Evolutionary conservation across 108 stramenopile genomes (phyloP), one percentile per base, ranked within the genome.

Genomic region (Nitzschia sp.): DNA sequence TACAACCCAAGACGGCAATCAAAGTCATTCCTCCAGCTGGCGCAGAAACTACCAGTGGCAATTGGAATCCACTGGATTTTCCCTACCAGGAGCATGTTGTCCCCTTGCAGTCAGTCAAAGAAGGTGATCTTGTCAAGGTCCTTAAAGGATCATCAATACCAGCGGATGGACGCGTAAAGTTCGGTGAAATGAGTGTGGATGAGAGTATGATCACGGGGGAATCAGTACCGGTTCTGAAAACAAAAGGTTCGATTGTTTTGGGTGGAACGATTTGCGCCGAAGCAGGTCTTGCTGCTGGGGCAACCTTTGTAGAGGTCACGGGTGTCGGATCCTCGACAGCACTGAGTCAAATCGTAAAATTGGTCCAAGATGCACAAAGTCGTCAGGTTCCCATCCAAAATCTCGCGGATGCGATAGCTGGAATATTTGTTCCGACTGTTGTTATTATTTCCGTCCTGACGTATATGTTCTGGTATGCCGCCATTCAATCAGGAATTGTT

Each of bases 281-380:
- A 35, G 51, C 70, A 28, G 68, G 76, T 24, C 63, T 56, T 28
- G 33, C 29, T 4, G 62, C 61, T 17, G 76, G 76, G 31, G 76
- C 76, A 26, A 27, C 65, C 33, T 77, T 94, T 45, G 76, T 97
- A 15, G 70, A 79, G 34, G 94, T 95, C 8, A 94, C 92, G 19
- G 90, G 92, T 9, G 84, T 86, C 30, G 96, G 91, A 5, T 53
- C 68, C 1, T 77, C 82, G 46, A 90, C 94, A 31, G 88, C 86
- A 1, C 57, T 97, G 0, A 85, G 89, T 26, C 80, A 90, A 56
- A 96, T 96, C 23, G 88, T 96, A 1, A 64, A 82, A n/a, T 79
- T 98, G 21, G 90, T 99, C 1, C 93, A 98, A 67, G 93, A 96
- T 36, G 98, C 99, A n/a, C 99, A 98, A 83, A 80, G 80, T 33